Evolutionary conservation across 2,329 filamentous ascomycete genomes (phyloP), one percentile per base, ranked within the genome.

Genomic region (Venturia oleaginea): DNA sequence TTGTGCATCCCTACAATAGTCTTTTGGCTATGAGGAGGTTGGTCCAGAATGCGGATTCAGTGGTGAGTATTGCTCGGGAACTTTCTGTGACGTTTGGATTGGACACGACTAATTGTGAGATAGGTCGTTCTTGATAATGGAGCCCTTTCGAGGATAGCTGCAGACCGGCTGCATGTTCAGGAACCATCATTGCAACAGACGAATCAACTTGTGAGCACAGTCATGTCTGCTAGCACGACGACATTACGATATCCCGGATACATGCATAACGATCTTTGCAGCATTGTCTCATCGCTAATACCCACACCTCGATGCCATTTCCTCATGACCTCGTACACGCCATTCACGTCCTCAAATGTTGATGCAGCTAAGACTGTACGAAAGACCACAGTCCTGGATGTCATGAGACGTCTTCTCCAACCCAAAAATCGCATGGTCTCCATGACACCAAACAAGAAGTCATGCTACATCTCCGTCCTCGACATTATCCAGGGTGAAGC

Each of bases 341-440:
- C 94, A 6, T 99, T 99, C 73, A 97, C 94, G 0, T 91, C 92
- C 66, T 91, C 97, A 74, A 94, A 94, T 73, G 90, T 99, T 64
- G 93, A 97, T 73, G 91, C 96, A 76, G 94, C 93, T 64, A 97
- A 96, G 81, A 97, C 93, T 1, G 92, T 99, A 40, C 90, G 95
- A 67, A 99, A 97, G 79, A 99, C 95, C 2, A 99, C 94, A 0
- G 94, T 99, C 10, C 79, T 99, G 48, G 94, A 99, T 74, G 95
- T 99, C 67, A 99, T 99, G 94, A 86, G 94, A 65, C 85, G 94
- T 66, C 81, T 99, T 30, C 81, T 99, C 65, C 95, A 99, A 77
- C 94, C 94, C 46, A 99, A 99, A 82, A 99, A 99, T 77, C 88
- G 95, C 74, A 99, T 99, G 94, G 94, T 99, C 57, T 96, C 92